Evolutionary conservation across 257 asterid genomes (phyloP).

Genomic region (Gardenia jasminoides): DNA sequence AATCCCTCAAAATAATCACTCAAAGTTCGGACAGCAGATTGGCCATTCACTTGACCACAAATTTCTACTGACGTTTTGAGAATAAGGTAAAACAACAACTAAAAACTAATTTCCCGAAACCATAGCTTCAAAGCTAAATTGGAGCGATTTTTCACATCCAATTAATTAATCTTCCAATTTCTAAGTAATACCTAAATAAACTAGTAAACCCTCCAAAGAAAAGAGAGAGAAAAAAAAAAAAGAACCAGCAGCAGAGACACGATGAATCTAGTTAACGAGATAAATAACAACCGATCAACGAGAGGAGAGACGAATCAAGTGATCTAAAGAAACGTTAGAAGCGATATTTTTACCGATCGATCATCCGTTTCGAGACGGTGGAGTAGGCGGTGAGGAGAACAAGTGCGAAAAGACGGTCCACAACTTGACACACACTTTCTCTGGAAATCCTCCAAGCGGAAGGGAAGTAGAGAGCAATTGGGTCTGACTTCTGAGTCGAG

Average conservation of each 20-base stretch:
- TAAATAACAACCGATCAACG: not conserved
- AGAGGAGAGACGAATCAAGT: not conserved
- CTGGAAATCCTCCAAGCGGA: not conserved
- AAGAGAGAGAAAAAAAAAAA: too few species aligned
- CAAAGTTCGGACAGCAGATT: not conserved
- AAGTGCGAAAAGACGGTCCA: not conserved
- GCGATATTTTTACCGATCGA: not conserved
- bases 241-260: not conserved
- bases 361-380: not conserved
- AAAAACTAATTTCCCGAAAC: not conserved
- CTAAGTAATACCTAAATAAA: not conserved
- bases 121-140: not conserved
- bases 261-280: not conserved
- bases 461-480: not conserved
- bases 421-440: not conserved
- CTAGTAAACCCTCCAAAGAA: not conserved
- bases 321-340: not conserved
- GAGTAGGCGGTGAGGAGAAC: not conserved
- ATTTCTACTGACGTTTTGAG: not conserved
- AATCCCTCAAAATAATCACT: not conserved
- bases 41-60: not conserved
- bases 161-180: not conserved
- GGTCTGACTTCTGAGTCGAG: not conserved
- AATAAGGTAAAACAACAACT: not conserved
- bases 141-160: not conserved